Evolutionary conservation across 1,284 basidiomycete species (phyloP).

Genomic region (Cryptococcus depauperatus): DNA sequence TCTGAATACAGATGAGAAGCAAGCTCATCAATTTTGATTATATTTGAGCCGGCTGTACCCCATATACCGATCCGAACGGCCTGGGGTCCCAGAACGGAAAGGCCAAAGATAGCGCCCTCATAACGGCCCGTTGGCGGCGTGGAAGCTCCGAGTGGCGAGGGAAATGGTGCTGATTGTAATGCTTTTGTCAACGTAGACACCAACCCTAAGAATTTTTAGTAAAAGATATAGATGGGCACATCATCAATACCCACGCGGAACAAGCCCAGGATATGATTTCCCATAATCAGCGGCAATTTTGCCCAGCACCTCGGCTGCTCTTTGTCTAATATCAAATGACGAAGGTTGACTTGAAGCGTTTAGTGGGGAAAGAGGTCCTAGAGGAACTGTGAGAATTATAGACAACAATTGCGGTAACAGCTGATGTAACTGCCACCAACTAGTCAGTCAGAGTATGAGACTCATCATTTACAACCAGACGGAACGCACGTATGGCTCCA

Average conservation of each 20-base stretch:
- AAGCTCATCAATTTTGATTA: constrained; percentile 26
- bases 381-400: constrained; percentile 73
- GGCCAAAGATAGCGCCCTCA: constrained; percentile 76
- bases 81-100: constrained; percentile 72
- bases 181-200: constrained; percentile 87
- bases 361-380: constrained; percentile 47
- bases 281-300: constrained; percentile 53
- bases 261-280: constrained; percentile 49
- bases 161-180: constrained; percentile 47
- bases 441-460: not conserved
- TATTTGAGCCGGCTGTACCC: constrained; percentile 23
- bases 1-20: constrained; percentile 28
- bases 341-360: constrained; percentile 42
- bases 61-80: constrained; percentile 66
- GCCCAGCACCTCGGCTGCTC: constrained; percentile 72
- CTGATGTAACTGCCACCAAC: constrained; percentile 80
- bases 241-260: constrained; percentile 42
- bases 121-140: constrained; percentile 55
- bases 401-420: constrained; percentile 87
- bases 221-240: not conserved
- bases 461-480: not conserved
- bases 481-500: constrained; percentile 87
- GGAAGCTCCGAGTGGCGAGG: constrained; percentile 34
- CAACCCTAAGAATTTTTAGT: constrained; percentile 59
- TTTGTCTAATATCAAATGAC: constrained; percentile 56